phyloP scores from a whole-genome alignment of 306 rosid species.

The Hippophae rhamnoides region DNA sequence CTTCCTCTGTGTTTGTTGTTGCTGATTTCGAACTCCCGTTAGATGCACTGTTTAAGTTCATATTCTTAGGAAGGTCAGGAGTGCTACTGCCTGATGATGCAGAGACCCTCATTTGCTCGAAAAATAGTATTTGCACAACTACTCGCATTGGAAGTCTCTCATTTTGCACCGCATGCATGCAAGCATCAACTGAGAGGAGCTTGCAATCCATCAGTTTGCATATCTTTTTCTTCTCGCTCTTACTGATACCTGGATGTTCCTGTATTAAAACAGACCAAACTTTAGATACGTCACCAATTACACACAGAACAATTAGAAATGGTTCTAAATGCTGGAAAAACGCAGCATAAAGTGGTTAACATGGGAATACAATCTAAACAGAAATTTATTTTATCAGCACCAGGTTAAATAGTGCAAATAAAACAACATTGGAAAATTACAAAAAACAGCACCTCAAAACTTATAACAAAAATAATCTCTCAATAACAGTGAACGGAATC shows the following conservation, averaged over 20 bases:
- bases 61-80: constrained; percentile 73
- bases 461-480: too few relatives aligned
- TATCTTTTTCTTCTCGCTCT: constrained; percentile 76
- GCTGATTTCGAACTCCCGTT: constrained; percentile 82
- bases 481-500: too few relatives aligned
- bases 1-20: constrained; percentile 73
- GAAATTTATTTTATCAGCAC: too few relatives aligned
- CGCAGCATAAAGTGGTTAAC: background rate
- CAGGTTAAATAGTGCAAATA: too few relatives aligned
- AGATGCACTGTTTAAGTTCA: constrained; percentile 52
- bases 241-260: constrained; percentile 81
- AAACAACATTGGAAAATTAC: too few relatives aligned
- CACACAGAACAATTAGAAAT: background rate
- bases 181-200: constrained; percentile 78
- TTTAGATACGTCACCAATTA: background rate
- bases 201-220: constrained; percentile 95
- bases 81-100: constrained; percentile 87
- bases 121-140: constrained; percentile 87
- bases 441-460: too few relatives aligned
- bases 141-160: constrained; percentile 93
- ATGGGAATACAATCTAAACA: too few relatives aligned
- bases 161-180: constrained; percentile 87
- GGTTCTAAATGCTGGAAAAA: background rate
- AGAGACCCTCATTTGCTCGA: constrained; percentile 81
- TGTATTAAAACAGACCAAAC: constrained; percentile 24